Evolutionary conservation across 2,329 filamentous ascomycete species (phyloP), one percentile per base, ranked within the genome.

Genomic region (Graphium sp.): DNA sequence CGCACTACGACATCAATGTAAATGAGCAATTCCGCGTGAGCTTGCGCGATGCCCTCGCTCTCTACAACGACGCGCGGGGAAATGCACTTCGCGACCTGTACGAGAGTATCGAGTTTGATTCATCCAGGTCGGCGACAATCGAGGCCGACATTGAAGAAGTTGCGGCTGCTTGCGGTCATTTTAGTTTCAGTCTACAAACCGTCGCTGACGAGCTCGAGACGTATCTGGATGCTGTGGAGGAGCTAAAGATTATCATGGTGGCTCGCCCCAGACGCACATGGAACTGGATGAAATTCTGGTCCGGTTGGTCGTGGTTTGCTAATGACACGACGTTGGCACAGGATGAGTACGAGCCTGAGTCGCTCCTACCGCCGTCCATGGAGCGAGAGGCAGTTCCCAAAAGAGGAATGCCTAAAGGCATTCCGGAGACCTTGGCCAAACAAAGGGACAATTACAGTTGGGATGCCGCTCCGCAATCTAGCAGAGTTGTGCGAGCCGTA

Each of bases 81-180:
- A 70, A 77, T 27, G 84, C 89, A 0, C 57, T 98, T 6, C 64
- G 74, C 32, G 66, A 78, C 32, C 62, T 98, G 1, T 95, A 98
- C 49, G 73, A 68, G 36, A 79, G 69, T 29, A 83, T 84, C 34
- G 74, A 84, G 40, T 60, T 84, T 22, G 70, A 69, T 8, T 70
- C 70, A 33, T 59, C 72, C 4, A 66, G 72, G 23, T 74, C 77
- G 0, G 64, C 82, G 29, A 77, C 78, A 35, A 66, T 87, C 7
- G 77, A 91, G 44, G 89, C 87, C 3, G 89, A 95, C 48, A 84
- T 93, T 32, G 89, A 98, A 48, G 89, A 98, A 50, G 85, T 95
- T 8, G 85, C 87, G 22, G 87, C 89, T n/a, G 91, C 85, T 32
- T 98, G 89, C 44, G 87, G 89, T 0, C 85, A 95, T 50, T 98